Conservation (phyloP, 176 grass and related monocot species). For the Musa acuminata region DNA sequence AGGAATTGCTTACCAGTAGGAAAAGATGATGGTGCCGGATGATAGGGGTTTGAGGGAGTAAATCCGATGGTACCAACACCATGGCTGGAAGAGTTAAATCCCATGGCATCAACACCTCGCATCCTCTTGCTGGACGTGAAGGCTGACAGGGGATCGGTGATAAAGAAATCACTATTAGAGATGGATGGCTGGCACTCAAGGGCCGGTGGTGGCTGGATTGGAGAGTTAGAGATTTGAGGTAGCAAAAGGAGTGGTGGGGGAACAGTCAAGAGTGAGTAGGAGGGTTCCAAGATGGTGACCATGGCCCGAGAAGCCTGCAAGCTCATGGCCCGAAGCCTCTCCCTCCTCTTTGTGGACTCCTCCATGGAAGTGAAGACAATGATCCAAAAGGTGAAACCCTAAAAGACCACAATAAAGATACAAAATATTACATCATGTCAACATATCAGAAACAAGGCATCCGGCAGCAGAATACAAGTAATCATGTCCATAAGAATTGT, state of each 20-base stretch:
- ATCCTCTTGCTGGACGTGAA: conserved; percentile 3
- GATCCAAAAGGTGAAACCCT: too few species aligned
- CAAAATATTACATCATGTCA: too few species aligned
- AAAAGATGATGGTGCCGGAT: neutral
- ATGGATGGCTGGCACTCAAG: neutral
- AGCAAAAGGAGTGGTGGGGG: neutral
- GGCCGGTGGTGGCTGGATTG: too few species aligned
- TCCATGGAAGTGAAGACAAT: neutral
- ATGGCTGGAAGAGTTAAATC: too few species aligned
- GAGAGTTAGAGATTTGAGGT: neutral
- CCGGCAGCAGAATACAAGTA: too few species aligned
- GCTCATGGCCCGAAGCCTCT: conserved; percentile 4
- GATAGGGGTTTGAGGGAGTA: neutral
- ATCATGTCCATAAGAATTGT: too few species aligned
- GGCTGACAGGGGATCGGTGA: conserved; percentile 4
- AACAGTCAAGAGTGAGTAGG: neutral
- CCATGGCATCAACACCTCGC: neutral
- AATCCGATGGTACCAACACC: neutral
- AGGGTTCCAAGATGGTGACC: too few species aligned
- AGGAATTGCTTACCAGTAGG: conserved; percentile 1
- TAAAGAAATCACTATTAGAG: neutral
- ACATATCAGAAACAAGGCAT: too few species aligned
- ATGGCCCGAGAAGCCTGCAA: conserved; percentile 3
- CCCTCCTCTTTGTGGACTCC: neutral
- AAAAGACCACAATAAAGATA: too few species aligned